Evolutionary conservation across 108 stramenopile genomes (phyloP).

Genomic region (Cyclotella cryptica): DNA sequence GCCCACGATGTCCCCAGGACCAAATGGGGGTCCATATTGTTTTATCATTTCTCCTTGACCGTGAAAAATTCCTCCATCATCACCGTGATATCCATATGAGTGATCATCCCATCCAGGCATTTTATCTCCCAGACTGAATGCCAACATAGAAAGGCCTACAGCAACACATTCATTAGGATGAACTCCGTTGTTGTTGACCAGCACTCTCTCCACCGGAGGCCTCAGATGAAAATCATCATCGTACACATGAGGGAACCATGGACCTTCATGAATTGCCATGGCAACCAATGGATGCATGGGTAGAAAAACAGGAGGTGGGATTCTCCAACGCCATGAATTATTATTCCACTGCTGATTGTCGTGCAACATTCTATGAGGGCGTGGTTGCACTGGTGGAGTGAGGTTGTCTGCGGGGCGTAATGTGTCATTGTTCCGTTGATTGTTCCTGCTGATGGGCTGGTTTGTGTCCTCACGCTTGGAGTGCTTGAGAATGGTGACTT

Average conservation of each 20-base stretch:
- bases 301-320: background rate
- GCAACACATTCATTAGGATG: conserved; percentile 69
- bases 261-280: background rate
- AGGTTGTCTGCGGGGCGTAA: background rate
- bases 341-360: background rate
- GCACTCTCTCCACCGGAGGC: background rate
- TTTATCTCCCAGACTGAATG: conserved; percentile 53
- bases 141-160: conserved; percentile 66
- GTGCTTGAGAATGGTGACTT: conserved; percentile 67
- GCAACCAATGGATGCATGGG: background rate
- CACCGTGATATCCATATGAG: conserved; percentile 84
- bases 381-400: background rate
- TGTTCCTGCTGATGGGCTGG: background rate
- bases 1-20: conserved; percentile 85
- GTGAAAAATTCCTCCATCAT: conserved; percentile 87
- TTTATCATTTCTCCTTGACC: conserved; percentile 69
- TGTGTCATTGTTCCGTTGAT: background rate
- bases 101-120: conserved; percentile 90
- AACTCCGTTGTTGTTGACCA: background rate
- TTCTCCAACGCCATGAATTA: background rate
- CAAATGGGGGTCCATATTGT: conserved; percentile 74
- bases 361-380: background rate
- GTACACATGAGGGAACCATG: too few relatives aligned
- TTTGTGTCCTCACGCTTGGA: background rate
- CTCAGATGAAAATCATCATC: too few relatives aligned